Evolutionary conservation across 108 stramenopile genomes (phyloP).

Genomic region (Pseudonitzschia multiseries): DNA sequence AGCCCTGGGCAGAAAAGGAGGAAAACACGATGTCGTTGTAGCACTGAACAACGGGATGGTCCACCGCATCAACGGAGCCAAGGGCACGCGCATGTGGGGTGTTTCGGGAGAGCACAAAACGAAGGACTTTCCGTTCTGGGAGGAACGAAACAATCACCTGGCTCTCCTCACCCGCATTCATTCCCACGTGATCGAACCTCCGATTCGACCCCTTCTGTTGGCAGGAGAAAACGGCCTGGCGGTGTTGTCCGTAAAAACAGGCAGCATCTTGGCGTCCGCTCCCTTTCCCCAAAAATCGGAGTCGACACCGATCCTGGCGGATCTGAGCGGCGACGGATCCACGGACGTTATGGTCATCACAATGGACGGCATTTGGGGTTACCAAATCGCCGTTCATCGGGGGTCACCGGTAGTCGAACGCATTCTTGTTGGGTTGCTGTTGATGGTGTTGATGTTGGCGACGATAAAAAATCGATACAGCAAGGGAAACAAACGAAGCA

Average conservation of each 20-base stretch:
- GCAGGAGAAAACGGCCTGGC: conserved; percentile 74
- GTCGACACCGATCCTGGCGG: conserved; percentile 58
- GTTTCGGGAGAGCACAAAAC: conserved; percentile 34
- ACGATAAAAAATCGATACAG: conserved; percentile 64
- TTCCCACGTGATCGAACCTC: conserved; percentile 36
- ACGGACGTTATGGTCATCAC: conserved; percentile 72
- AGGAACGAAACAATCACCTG: conserved; percentile 23
- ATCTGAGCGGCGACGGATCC: conserved; percentile 83
- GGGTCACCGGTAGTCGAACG: conserved; percentile 54
- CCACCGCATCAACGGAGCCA: conserved; percentile 55
- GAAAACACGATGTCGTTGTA: conserved; percentile 64
- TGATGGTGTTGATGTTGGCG: conserved; percentile 63
- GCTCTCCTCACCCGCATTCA: conserved; percentile 53
- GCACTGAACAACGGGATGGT: conserved; percentile 77
- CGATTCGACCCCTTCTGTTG: conserved; percentile 67
- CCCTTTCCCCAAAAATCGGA: conserved; percentile 63
- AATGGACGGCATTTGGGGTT: conserved; percentile 83
- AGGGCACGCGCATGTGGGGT: conserved; percentile 54
- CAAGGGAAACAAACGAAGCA: conserved; percentile 53
- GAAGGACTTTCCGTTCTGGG: conserved; percentile 60
- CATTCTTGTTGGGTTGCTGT: conserved; percentile 62
- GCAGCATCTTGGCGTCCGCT: conserved; percentile 57
- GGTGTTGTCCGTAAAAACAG: conserved; percentile 59
- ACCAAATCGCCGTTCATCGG: conserved; percentile 54
- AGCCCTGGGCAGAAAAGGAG: conserved; percentile 47